Conservation (phyloP, 1,284 basidiomycete genomes). For the Ceratorhiza oryzae-sativae region DNA sequence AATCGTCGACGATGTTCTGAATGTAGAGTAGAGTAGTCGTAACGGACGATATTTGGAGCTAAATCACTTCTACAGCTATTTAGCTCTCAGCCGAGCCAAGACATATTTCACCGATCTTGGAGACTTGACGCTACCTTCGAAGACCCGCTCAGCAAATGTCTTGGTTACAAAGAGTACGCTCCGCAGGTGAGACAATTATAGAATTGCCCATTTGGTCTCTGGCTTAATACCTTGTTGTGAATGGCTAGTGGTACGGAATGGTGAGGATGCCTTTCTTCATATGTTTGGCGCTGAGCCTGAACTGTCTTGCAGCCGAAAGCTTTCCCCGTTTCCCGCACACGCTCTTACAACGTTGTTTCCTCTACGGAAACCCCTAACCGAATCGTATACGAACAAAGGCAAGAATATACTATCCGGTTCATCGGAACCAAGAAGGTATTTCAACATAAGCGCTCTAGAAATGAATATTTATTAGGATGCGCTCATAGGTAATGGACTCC, state of each 20-base stretch:
- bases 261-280: conserved; percentile 50
- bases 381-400: conserved; percentile 66
- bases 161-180: conserved; percentile 62
- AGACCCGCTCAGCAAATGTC: conserved; percentile 61
- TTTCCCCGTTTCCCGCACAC: conserved; percentile 59
- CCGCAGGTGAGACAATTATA: conserved; percentile 57
- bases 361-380: conserved; percentile 63
- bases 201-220: neutral
- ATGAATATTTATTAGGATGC: conserved; percentile 50
- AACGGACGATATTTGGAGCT: neutral
- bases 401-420: conserved; percentile 64
- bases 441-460: neutral
- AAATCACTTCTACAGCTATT: conserved; percentile 55
- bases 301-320: conserved; percentile 64
- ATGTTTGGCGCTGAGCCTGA: no score
- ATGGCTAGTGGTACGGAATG: conserved; percentile 66
- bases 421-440: conserved; percentile 62
- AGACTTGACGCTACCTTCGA: conserved; percentile 65
- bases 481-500: conserved; percentile 57
- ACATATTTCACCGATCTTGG: conserved; percentile 68
- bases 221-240: conserved; percentile 17
- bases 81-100: conserved; percentile 60
- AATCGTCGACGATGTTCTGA: conserved; percentile 62
- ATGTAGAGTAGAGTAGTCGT: conserved; percentile 49
- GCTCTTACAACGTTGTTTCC: conserved; percentile 63